A percentile compares a stretch with the other conserved stretches of the same genome.
phyloP scores from a whole-genome alignment of 2,329 filamentous ascomycete genomes.

The Fusarium transvaalense region DNA sequence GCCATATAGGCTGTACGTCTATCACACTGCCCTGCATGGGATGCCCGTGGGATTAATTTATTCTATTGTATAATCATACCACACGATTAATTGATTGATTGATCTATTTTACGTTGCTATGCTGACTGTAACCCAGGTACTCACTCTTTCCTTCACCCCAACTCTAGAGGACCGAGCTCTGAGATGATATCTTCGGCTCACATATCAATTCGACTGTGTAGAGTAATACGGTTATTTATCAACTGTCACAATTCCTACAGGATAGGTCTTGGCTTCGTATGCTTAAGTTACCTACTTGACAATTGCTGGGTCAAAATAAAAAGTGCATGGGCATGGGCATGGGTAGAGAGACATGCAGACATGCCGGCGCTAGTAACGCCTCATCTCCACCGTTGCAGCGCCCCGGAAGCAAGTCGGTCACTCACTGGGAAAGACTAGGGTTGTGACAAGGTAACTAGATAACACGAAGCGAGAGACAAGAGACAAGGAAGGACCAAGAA shows the following conservation, averaged over 20 bases:
- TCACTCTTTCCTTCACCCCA: slow-evolving; percentile 19
- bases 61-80: slow-evolving; percentile 7
- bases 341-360: slow-evolving; percentile 9
- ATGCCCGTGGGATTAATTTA: too few species aligned
- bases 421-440: slow-evolving; percentile 6
- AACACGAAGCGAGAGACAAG: slow-evolving; percentile 15
- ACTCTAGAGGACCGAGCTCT: slow-evolving; percentile 3
- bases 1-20: slow-evolving; percentile 38
- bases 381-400: slow-evolving; percentile 38
- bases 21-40: slow-evolving; percentile 31
- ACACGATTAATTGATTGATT: slow-evolving; percentile 2
- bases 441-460: slow-evolving; percentile 3
- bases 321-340: neutral
- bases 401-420: slow-evolving; percentile 37
- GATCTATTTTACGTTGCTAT: neutral
- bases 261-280: slow-evolving; percentile 16
- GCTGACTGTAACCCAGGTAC: neutral
- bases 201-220: slow-evolving; percentile 1
- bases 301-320: neutral
- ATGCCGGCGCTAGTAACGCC: slow-evolving; percentile 43
- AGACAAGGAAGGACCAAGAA: slow-evolving; percentile 6
- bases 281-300: neutral
- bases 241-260: slow-evolving; percentile 16
- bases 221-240: slow-evolving; percentile 1
- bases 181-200: slow-evolving; percentile 22